These are phyloP conservation scores for Melampsora abietis-canadensis DNA, from an alignment of 1,284 basidiomycete genomes.

Conservation along the genomic window DNA sequence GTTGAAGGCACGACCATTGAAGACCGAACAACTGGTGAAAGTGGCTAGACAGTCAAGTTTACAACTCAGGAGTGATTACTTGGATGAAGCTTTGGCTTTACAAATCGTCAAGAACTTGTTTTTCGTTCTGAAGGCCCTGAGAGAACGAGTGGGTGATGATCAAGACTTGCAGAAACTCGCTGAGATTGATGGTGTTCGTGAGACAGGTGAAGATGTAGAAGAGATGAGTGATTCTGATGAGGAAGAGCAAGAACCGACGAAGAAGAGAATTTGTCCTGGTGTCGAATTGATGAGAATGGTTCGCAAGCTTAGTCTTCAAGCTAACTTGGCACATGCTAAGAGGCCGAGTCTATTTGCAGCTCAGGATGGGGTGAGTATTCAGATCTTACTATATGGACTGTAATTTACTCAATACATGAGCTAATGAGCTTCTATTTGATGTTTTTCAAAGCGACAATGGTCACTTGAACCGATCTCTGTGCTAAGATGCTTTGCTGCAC, in stretches of 20 bases:
- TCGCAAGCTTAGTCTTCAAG: constrained; percentile 60
- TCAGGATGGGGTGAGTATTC: constrained; percentile 57
- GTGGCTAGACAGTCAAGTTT: constrained; percentile 72
- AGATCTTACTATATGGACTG: constrained; percentile 16
- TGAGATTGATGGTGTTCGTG: constrained; percentile 12
- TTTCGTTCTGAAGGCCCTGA: constrained; percentile 69
- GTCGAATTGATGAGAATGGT: constrained; percentile 60
- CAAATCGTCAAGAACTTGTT: constrained; percentile 93
- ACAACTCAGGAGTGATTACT: constrained; percentile 75
- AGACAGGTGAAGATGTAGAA: constrained; percentile 51
- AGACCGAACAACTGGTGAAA: constrained; percentile 59
- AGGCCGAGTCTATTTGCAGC: constrained; percentile 52
- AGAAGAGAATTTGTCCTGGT: constrained; percentile 38
- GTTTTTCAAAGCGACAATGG: constrained; percentile 64
- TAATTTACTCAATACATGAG: constrained; percentile 21
- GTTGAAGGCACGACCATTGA: constrained; percentile 53
- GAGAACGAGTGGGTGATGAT: constrained; percentile 5
- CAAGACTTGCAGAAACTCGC: constrained; percentile 1
- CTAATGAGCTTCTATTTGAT: not conserved
- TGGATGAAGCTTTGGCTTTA: constrained; percentile 72
- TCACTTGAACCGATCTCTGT: constrained; percentile 72
- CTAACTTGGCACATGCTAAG: constrained; percentile 66
- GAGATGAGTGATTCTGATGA: constrained; percentile 52
- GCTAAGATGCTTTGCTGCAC: constrained; percentile 90
- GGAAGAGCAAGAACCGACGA: constrained; percentile 50